A percentile compares a stretch with the other conserved stretches of the same genome.
These are phyloP conservation scores for Suillus clintonianus DNA, from an alignment of 768 basidiomycete genomes.

Conservation along the genomic window DNA sequence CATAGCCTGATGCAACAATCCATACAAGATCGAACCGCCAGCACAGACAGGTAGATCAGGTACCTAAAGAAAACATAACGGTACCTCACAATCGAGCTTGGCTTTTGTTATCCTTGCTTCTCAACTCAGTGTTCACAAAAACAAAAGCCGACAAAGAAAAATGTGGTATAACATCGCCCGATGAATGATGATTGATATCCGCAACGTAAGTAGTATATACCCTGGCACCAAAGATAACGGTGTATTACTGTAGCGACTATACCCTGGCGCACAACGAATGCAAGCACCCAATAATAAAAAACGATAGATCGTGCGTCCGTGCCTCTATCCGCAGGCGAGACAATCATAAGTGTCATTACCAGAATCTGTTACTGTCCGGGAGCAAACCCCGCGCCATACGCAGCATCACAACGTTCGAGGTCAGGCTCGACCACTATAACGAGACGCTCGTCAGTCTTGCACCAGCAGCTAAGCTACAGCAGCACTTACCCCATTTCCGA, in stretches of 20 bases:
- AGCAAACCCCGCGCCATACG: slow-evolving; percentile 30
- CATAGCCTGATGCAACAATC: too few species aligned
- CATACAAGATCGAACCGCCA: too few species aligned
- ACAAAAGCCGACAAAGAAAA: background rate
- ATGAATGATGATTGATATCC: background rate
- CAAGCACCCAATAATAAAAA: background rate
- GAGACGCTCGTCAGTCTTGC: slow-evolving; percentile 3
- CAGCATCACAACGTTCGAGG: slow-evolving; percentile 42
- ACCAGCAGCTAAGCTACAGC: background rate
- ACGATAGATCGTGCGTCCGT: background rate
- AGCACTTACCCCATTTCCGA: slow-evolving; percentile 51
- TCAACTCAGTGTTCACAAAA: too few species aligned
- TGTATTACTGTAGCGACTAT: background rate
- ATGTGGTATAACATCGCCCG: background rate
- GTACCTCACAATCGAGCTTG: too few species aligned
- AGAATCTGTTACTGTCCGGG: slow-evolving; percentile 33
- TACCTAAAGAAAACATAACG: too few species aligned
- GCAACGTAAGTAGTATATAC: background rate
- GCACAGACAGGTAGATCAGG: too few species aligned
- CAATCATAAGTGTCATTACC: slow-evolving; percentile 21
- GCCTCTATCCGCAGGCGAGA: background rate
- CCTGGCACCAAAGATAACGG: background rate
- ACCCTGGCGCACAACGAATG: background rate
- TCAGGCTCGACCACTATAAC: slow-evolving; percentile 40
- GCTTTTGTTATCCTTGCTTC: too few species aligned